These are phyloP conservation scores for Lippia alba DNA, from an alignment of 305 asterid species.

Conservation along the genomic window DNA sequence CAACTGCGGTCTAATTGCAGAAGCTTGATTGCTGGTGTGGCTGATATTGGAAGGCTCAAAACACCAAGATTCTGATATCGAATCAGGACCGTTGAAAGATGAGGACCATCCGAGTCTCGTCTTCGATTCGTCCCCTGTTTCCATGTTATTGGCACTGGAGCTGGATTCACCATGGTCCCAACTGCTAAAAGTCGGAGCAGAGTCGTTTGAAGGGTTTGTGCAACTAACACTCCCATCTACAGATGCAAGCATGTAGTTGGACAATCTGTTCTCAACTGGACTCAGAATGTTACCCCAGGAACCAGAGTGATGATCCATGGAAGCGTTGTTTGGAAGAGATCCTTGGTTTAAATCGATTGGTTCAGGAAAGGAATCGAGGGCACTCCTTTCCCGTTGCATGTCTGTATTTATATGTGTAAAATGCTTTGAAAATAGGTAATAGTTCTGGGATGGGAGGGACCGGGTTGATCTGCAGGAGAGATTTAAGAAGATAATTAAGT, in stretches of 20 bases:
- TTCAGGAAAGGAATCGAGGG: slow-evolving; percentile 70
- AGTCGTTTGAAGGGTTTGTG: slow-evolving; percentile 38
- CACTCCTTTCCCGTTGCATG: slow-evolving; percentile 76
- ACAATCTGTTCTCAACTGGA: slow-evolving; percentile 61
- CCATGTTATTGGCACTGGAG: slow-evolving; percentile 51
- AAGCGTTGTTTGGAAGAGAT: slow-evolving; percentile 51
- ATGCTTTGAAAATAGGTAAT: background rate
- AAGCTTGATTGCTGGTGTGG: slow-evolving; percentile 11
- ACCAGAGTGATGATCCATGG: slow-evolving; percentile 51
- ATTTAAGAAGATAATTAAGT: slow-evolving; percentile 16
- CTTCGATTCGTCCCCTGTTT: slow-evolving; percentile 42
- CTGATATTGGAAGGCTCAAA: slow-evolving; percentile 46
- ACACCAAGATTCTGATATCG: slow-evolving; percentile 51
- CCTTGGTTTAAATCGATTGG: slow-evolving; percentile 76
- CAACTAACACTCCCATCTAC: too few species aligned
- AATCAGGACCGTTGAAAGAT: slow-evolving; percentile 44
- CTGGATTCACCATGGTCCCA: slow-evolving; percentile 87
- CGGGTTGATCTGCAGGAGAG: slow-evolving; percentile 26
- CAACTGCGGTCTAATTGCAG: slow-evolving; percentile 10
- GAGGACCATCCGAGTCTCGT: slow-evolving; percentile 58
- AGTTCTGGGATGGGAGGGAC: slow-evolving; percentile 18
- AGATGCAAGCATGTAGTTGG: slow-evolving; percentile 19
- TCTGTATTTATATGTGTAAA: slow-evolving; percentile 31
- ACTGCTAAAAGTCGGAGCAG: slow-evolving; percentile 43
- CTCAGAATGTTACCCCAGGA: slow-evolving; percentile 54